These are phyloP conservation scores for Candida morakotiae DNA, from an alignment of 805 yeast species.

Conservation along the genomic window DNA sequence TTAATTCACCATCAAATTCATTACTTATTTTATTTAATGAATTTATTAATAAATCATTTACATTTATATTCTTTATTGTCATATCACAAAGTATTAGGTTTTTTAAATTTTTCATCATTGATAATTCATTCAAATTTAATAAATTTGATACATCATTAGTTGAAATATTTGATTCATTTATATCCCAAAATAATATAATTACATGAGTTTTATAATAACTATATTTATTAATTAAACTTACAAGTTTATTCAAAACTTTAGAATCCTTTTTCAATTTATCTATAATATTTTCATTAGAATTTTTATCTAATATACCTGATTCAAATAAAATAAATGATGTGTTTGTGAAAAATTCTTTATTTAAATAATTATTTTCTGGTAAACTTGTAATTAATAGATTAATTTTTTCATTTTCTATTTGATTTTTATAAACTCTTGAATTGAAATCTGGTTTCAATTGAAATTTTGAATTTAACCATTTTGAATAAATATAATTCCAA, in stretches of 20 bases:
- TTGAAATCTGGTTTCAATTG: conserved; percentile 28
- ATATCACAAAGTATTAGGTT: conserved; percentile 29
- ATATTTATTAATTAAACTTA: conserved; percentile 28
- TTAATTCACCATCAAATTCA: conserved; percentile 25
- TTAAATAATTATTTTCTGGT: conserved; percentile 33
- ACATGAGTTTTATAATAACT: conserved; percentile 38
- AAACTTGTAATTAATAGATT: conserved; percentile 36
- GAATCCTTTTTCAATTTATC: conserved; percentile 37
- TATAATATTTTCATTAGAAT: conserved; percentile 13
- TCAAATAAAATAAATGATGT: conserved; percentile 47
- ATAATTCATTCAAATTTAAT: conserved; percentile 13
- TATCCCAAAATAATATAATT: conserved; percentile 42
- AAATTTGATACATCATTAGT: conserved; percentile 12
- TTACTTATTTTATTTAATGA: conserved; percentile 19
- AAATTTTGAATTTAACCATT: conserved; percentile 48
- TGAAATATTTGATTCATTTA: conserved; percentile 14
- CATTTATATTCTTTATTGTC: conserved; percentile 21
- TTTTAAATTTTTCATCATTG: conserved; percentile 12
- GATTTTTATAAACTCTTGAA: conserved; percentile 21
- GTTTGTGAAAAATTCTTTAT: conserved; percentile 33
- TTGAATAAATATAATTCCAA: conserved; percentile 44
- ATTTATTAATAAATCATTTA: conserved; percentile 20
- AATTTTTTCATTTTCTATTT: conserved; percentile 21
- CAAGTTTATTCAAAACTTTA: conserved; percentile 28
- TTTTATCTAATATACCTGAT: conserved; percentile 37